Base-by-base conservation (phyloP, 345 rosid genomes). In the Camelina sativa region DNA sequence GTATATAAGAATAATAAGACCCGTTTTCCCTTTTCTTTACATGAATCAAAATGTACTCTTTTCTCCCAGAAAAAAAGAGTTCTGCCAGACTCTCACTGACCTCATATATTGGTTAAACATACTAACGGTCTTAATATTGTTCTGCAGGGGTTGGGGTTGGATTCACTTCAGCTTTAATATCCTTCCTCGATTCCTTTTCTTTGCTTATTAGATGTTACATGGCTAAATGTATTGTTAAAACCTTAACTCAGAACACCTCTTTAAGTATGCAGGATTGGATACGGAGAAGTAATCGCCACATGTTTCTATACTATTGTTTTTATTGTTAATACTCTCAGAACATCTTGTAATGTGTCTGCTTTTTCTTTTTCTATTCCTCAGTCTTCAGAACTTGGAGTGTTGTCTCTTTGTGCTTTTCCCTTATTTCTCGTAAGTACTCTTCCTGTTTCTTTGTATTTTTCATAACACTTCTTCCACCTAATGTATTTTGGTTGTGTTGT, bases 371-470 rank as follows among this genome's bases (percentile, higher is more conserved):
- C 50, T 55, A 55, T 51, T 55, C 47, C 23, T 66, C 96, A 95
- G 99, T 80, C 96, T 90, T 71, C 97, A 92, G 81, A 95, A 95
- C 82, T 76, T 95, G 85, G 99, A 95, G 82, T 87, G 97, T 84
- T 95, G 99, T 84, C 99, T 95, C 53, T 85, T 95, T 63, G 99
- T 95, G 55, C 93, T 92, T 61, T 95, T 95, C 73, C 97, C 97
- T 15, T 91, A 91, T 83, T 91, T 91, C 80, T 91, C 91, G 93
- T 88, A 86, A 86, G 91, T 67, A 76, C 30, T 67, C n/a, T 8
- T 51, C 52, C 47, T 73, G 34, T 64, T 55, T 73, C 63, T 41
- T 63, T 5, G 47, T 63, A 63, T 20, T 30, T 55, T 32, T 64
- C 35, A 46, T n/a, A 15, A 55, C 16, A 64, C 57, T 43, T 54